phyloP scores from a whole-genome alignment of 2,329 filamentous ascomycete genomes.

The Calonectria hawksworthii region DNA sequence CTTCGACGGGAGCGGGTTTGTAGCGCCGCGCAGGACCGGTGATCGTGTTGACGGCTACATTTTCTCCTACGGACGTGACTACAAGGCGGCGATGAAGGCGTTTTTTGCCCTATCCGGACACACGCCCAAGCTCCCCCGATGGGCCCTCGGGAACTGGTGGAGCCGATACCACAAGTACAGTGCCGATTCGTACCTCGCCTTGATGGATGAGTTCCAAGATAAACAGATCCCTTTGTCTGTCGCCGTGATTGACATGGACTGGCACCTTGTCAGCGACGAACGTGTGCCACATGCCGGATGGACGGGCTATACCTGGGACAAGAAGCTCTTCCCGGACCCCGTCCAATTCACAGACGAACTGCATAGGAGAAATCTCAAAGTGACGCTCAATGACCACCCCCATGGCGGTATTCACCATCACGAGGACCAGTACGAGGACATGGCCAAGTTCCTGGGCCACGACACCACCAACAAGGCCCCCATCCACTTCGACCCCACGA shows the following conservation, averaged over 20 bases:
- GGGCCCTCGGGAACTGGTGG: conserved; percentile 76
- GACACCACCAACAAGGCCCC: conserved; percentile 53
- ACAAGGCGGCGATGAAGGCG: conserved; percentile 65
- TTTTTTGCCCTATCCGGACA: conserved; percentile 69
- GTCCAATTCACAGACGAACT: conserved; percentile 64
- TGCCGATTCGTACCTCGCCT: conserved; percentile 66
- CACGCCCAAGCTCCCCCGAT: conserved; percentile 69
- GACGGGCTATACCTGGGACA: conserved; percentile 73
- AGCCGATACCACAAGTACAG: conserved; percentile 72
- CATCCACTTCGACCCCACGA: conserved; percentile 62
- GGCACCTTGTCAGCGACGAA: conserved; percentile 61
- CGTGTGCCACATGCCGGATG: conserved; percentile 50
- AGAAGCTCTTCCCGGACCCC: conserved; percentile 64
- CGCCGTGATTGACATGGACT: conserved; percentile 76
- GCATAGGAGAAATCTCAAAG: conserved; percentile 65
- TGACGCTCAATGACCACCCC: conserved; percentile 74
- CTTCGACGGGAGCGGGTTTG: conserved; percentile 67
- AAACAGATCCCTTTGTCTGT: conserved; percentile 69
- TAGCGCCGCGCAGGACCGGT: conserved; percentile 61
- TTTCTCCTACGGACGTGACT: conserved; percentile 72
- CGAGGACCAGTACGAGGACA: conserved; percentile 69
- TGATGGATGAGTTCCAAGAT: conserved; percentile 69
- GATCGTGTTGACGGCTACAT: conserved; percentile 70
- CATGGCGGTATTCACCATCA: conserved; percentile 69
- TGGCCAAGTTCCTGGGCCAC: conserved; percentile 65